Percentiles rank a stretch among this genome's conserved stretches.
Conservation (phyloP, 345 rosid genomes). For the Eucalyptus marginata region DNA sequence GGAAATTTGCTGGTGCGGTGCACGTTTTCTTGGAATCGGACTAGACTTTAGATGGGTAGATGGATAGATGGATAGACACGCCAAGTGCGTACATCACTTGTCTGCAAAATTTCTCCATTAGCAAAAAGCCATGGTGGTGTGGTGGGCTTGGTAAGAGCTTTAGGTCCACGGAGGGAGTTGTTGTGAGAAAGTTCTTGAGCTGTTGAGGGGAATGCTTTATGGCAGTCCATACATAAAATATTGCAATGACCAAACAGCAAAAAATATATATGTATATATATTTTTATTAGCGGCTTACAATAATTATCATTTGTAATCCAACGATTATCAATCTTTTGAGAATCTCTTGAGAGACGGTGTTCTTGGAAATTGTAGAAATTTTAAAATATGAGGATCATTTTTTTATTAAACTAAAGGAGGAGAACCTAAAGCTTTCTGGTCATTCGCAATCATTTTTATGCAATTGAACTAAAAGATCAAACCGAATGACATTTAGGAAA, state of each 20-base stretch:
- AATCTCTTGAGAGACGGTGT: not conserved
- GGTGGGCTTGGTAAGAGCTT: not conserved
- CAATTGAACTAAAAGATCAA: not conserved
- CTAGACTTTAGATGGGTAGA: not conserved
- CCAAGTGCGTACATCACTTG: not conserved
- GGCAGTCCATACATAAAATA: not conserved
- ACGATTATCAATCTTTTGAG: not conserved
- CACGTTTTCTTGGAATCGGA: not conserved
- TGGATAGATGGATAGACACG: not conserved
- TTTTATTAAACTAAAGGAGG: not conserved
- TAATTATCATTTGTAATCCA: not conserved
- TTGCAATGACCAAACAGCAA: not conserved
- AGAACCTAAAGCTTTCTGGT: not conserved
- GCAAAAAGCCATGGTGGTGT: not conserved
- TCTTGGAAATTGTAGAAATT: not conserved
- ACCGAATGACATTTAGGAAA: not conserved
- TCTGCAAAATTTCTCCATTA: not conserved
- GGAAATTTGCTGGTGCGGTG: not conserved
- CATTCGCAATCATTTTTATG: not conserved
- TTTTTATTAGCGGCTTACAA: not conserved
- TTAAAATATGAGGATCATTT: not conserved
- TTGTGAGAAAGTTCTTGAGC: not conserved
- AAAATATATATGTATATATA: no score
- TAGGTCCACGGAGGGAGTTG: not conserved
- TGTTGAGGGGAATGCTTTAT: not conserved